These are phyloP conservation scores for Globisporangium spiculum DNA, from an alignment of 352 stramenopile species.

Conservation along the genomic window DNA sequence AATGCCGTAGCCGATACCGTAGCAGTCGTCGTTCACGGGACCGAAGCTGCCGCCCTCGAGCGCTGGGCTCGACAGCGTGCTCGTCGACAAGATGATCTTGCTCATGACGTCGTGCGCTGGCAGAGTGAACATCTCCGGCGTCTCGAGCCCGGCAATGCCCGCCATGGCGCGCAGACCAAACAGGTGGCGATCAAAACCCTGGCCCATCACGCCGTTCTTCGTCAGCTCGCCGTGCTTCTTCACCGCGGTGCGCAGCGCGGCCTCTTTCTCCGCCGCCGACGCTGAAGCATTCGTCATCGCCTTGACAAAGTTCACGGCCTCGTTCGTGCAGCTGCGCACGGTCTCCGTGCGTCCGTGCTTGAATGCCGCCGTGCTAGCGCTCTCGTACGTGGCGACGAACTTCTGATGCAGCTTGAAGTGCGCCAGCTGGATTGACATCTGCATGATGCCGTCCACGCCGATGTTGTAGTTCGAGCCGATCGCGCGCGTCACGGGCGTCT, in stretches of 20 bases:
- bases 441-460: slow-evolving; percentile 88
- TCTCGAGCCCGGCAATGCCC: slow-evolving; percentile 45
- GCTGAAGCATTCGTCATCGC: slow-evolving; percentile 59
- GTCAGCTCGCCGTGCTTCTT: slow-evolving; percentile 88
- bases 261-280: slow-evolving; percentile 57
- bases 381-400: slow-evolving; percentile 89
- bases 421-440: slow-evolving; percentile 90
- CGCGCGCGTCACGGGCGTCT: slow-evolving; percentile 67
- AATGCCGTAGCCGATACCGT: slow-evolving; percentile 89
- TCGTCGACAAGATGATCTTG: slow-evolving; percentile 91
- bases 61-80: slow-evolving; percentile 80
- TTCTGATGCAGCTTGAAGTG: slow-evolving; percentile 80
- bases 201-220: slow-evolving; percentile 89
- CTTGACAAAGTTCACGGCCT: slow-evolving; percentile 73
- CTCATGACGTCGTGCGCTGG: slow-evolving; percentile 77
- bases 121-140: slow-evolving; percentile 78
- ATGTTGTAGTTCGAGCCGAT: slow-evolving; percentile 71
- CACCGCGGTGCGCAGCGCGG: slow-evolving; percentile 63
- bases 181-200: slow-evolving; percentile 87
- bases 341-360: slow-evolving; percentile 91
- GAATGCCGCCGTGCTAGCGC: slow-evolving; percentile 87
- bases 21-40: slow-evolving; percentile 87
- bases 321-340: slow-evolving; percentile 86
- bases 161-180: slow-evolving; percentile 79
- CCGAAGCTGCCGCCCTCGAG: slow-evolving; percentile 89